These are phyloP conservation scores for Eimeria brunetti DNA, from an alignment of 169 alveolate genomes.

Conservation along the genomic window DNA sequence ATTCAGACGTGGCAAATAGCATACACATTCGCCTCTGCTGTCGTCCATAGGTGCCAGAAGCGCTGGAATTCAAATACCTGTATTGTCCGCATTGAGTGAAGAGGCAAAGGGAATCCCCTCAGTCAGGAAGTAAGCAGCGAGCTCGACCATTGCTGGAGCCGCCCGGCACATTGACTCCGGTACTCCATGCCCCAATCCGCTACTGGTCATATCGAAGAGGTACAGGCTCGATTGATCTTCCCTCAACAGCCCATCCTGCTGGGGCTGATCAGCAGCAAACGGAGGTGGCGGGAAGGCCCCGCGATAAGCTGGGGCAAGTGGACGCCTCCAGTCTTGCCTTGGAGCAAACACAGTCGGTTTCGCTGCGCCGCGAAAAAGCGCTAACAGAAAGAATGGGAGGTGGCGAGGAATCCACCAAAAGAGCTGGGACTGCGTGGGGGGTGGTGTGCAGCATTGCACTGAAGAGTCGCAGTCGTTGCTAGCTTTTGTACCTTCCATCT, in stretches of 20 bases:
- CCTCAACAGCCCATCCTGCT: not conserved
- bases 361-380: constrained; percentile 63
- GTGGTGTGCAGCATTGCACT: constrained; percentile 39
- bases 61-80: constrained; percentile 28
- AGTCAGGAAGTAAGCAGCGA: constrained; percentile 50
- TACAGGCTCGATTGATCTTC: constrained; percentile 41
- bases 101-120: constrained; percentile 68
- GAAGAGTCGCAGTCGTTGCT: constrained; percentile 52
- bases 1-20: not conserved
- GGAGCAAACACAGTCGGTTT: constrained; percentile 55
- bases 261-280: constrained; percentile 26
- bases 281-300: constrained; percentile 71
- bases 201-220: constrained; percentile 67
- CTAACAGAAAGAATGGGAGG: constrained; percentile 64
- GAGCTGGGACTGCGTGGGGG: constrained; percentile 25
- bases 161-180: constrained; percentile 72
- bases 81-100: constrained; percentile 54
- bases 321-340: constrained; percentile 73
- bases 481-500: not conserved
- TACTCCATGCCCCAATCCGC: constrained; percentile 69
- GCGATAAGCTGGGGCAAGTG: constrained; percentile 46
- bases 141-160: constrained; percentile 66
- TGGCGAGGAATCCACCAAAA: constrained; percentile 73
- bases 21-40: not conserved
- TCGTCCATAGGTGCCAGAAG: not conserved